phyloP scores from a whole-genome alignment of 1,139 yeast genomes.

The Nakaseomyces glabratus region DNA sequence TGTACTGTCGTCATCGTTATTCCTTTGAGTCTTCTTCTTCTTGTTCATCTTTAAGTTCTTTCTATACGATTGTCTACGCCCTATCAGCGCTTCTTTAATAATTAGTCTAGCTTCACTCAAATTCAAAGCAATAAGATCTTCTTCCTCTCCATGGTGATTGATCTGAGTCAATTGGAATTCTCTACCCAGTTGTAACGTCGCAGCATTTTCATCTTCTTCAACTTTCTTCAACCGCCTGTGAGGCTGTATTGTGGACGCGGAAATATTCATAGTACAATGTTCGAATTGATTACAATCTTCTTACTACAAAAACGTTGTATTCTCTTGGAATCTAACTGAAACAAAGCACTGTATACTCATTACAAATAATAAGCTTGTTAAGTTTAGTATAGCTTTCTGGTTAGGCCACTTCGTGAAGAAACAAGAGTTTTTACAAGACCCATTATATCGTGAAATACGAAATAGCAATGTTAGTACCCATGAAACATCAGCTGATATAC shows the following conservation, averaged over 20 bases:
- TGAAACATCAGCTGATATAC: too few species aligned
- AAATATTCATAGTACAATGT: conserved; percentile 59
- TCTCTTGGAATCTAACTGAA: conserved; percentile 6
- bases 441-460: too few species aligned
- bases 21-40: conserved; percentile 34
- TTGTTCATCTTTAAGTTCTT: conserved; percentile 31
- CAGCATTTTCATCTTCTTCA: conserved; percentile 84
- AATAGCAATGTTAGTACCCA: too few species aligned
- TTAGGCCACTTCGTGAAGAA: too few species aligned
- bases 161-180: conserved; percentile 79
- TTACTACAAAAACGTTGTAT: background rate
- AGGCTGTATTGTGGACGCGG: conserved; percentile 81
- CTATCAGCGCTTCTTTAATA: conserved; percentile 82
- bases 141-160: conserved; percentile 70
- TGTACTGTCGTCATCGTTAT: conserved; percentile 11
- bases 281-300: background rate
- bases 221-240: conserved; percentile 61
- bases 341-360: too few species aligned
- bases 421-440: too few species aligned
- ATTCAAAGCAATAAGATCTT: conserved; percentile 74
- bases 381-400: too few species aligned
- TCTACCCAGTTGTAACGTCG: conserved; percentile 78
- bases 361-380: too few species aligned
- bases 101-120: conserved; percentile 81
- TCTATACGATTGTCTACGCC: conserved; percentile 51